Base-by-base conservation (phyloP, 2,329 filamentous ascomycete genomes). In the Paecilomyces formosus region DNA sequence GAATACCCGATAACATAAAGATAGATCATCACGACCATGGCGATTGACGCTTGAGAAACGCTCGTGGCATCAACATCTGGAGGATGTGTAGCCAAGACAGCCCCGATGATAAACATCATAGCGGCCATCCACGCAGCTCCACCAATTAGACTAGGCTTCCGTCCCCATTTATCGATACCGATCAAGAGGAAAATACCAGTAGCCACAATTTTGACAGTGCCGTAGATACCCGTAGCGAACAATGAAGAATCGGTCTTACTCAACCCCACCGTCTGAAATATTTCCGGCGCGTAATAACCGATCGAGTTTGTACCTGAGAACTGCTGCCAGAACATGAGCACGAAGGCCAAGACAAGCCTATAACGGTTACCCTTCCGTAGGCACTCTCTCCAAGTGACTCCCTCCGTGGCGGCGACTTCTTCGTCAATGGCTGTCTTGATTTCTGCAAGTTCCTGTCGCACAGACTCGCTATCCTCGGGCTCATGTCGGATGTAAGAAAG, bases 1-100 rank as follows among this genome's bases (percentile, higher is more conserved):
- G 66, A 68, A 56, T 70, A 70, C 15, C 68, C 68, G 55, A 70
- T 71, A 7, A 69, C 68, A 56, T 81, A 81, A 4, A 82, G 77
- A 66, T 80, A 82, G 55, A 82, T 74, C 68, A 82, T 81, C 8
- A 78, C 75, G 54, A 82, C 67, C 66, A 73, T 72, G 22, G 67
- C 70, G 55, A 68, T 68, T 2, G 69, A 71, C 3, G 71, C 70
- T 2, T 60, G 56, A 1, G 72, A 74, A 54, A 74, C 69, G 11
- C 57, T 61, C 22, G 56, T 60, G 11, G 66, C 54, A 13, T 64
- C 62, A 4, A 64, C 26, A 31, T 72, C 58, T 2, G 71, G 73
- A 1, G 73, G 72, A 39, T 74, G 57, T 1, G 69, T 72, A 15
- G 66, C 69, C 57, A 67, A 63, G 8, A 71, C 68, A 21, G 68